Evolutionary conservation across 768 basidiomycete species (phyloP), one percentile per base, ranked within the genome.

Genomic region (Cystofilobasidium macerans): DNA sequence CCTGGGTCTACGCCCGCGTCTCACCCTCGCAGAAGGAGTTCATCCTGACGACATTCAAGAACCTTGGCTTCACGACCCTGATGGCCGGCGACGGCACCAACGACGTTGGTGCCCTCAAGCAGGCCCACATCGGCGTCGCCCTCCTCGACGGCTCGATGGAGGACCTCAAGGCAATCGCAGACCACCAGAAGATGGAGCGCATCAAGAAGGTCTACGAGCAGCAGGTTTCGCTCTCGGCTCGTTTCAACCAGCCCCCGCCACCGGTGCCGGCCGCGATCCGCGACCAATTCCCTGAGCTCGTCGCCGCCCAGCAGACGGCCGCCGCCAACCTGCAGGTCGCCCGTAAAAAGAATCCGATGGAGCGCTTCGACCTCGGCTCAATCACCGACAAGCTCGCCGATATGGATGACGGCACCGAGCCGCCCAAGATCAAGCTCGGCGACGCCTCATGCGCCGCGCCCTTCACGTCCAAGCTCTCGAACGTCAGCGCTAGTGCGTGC

Each of bases 81-180:
- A 98, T 98, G 95, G 95, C 93, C 7, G 95, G 95, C 60, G 95
- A 99, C 74, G 95, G 95, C 35, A 99, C 95, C 5, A 98, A 99
- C 74, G 95, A 98, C 69, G 95, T 99, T 58, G 95, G 95, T 28
- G 95, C 95, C 3, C 82, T 99, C 61, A 99, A 98, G 76, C 92
- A 95, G 75, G 95, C 95, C 0, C 91, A 99, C 75, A 87, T 99
- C 67, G 94, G 95, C 59, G 88, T 98, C 33, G 94, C 94, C 1
- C 79, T 92, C 3, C 78, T 95, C 62, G 91, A 97, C 72, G 91
- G 94, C 0, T 89, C 92, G 0, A 82, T 83, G 0, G 93, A 93
- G 71, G 94, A 97, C 72, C 78, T 99, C 28, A 83, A 88, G 76
- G 89, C 87, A 77, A 98, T 98, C 69, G 89, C 92, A 1, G 91